phyloP scores from a whole-genome alignment of 2,329 filamentous ascomycete genomes.

The Metarhizium robertsii region DNA sequence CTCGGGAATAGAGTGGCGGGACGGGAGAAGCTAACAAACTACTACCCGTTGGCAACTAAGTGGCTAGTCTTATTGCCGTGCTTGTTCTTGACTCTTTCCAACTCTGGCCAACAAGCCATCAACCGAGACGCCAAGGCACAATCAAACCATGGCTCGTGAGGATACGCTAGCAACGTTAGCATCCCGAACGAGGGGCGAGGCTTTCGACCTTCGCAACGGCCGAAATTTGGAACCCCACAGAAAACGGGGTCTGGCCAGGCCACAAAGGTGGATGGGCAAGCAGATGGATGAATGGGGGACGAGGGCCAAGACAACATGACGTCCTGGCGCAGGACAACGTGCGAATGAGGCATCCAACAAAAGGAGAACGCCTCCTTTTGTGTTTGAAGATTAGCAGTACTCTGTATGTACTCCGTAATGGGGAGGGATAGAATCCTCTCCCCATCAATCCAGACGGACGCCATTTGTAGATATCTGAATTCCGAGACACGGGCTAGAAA shows the following conservation, averaged over 20 bases:
- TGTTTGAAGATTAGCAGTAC: neutral
- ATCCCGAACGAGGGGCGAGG: neutral
- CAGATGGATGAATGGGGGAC: slow-evolving; percentile 3
- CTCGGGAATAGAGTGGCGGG: neutral
- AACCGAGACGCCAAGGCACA: neutral
- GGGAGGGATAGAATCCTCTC: neutral
- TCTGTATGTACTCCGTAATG: neutral
- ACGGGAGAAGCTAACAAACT: neutral
- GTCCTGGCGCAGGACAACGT: slow-evolving; percentile 5
- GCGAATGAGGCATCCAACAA: neutral
- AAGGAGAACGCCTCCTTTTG: neutral
- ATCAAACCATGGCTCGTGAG: slow-evolving; percentile 3
- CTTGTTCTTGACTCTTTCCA: neutral
- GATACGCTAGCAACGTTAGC: slow-evolving; percentile 1
- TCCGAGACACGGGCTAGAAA: neutral
- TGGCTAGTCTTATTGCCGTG: too few species aligned
- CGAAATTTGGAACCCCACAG: slow-evolving; percentile 8
- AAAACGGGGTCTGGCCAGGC: slow-evolving; percentile 1
- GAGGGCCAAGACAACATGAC: slow-evolving; percentile 5
- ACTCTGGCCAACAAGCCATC: neutral
- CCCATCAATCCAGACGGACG: neutral
- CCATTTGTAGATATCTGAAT: neutral
- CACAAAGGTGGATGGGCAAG: neutral
- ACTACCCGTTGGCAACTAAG: too few species aligned
- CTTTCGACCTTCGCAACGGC: slow-evolving; percentile 4